Base-by-base conservation (phyloP, 257 asterid species). In the Solanum sitiens region DNA sequence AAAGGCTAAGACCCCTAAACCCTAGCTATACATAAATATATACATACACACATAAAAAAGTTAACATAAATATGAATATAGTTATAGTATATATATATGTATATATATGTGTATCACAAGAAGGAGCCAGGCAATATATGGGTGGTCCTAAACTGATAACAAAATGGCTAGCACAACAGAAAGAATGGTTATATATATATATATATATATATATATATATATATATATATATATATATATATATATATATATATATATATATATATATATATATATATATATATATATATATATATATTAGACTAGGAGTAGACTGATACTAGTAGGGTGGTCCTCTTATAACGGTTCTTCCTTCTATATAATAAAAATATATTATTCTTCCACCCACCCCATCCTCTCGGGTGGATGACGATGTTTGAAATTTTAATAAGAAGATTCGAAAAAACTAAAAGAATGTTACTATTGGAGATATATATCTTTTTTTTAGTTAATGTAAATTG, bases 311-410 rank as follows among this genome's bases (percentile, higher is more conserved):
- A 63, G 86, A 88, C 83, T 80, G 42, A 59, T 84, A 65, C 44
- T 77, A 67, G 59, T 87, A 86, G 89, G 50, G 90, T 90, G 92
- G 92, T 90, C 92, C 92, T 86, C 63, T 88, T 67, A 6, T 53
- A 40, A 53, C 37, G 27, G 85, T 80, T 80, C 16, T 79, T 79
- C 42, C 67, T 47, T 45, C 68, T 79, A 79, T 45, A 40, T 14
- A 45, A 25, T 79, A 47, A 44, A 44, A 45, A 45, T 45, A 45
- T 45, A 45, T 47, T 80, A 80, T 80, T 47, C 27, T 80, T 27
- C 39, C 35, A n/a, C 63, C 84, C 59, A 50, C 59, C 4, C 39
- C 25, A 14, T 13, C 39, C 9, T 8, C 13, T 72, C 8, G 3
- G 45, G 25, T 72, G 27, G 47, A 73, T 73, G 80, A 16, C 10